Conservation (phyloP, 257 asterid genomes). For the Mentha longifolia region DNA sequence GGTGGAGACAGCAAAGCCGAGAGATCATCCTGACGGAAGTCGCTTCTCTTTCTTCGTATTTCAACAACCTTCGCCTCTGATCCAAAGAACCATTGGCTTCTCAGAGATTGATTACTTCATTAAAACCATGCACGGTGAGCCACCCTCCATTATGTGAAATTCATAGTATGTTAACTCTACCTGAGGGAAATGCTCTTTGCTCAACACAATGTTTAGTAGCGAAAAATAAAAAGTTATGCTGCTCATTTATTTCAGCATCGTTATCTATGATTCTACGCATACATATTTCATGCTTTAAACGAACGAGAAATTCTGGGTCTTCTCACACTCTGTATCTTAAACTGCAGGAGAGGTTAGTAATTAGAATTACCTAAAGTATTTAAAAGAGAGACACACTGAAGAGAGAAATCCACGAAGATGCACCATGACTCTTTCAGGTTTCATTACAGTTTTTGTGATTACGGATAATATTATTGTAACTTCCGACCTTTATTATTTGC, state of each 20-base stretch:
- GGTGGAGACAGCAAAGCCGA: constrained; percentile 62
- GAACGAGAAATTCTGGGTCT: background rate
- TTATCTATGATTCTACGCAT: too few species aligned
- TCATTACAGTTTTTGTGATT: background rate
- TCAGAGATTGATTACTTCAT: constrained; percentile 62
- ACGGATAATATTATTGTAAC: background rate
- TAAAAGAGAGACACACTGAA: background rate
- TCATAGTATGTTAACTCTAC: too few species aligned
- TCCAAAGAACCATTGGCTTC: constrained; percentile 52
- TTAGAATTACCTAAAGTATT: background rate
- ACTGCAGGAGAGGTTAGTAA: constrained; percentile 41
- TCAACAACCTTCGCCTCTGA: constrained; percentile 54
- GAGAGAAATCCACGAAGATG: background rate
- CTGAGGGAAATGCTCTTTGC: too few species aligned
- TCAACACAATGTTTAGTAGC: too few species aligned
- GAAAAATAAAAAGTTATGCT: too few species aligned
- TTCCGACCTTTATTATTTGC: background rate
- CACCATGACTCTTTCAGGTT: background rate
- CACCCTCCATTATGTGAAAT: constrained; percentile 7
- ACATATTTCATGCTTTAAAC: background rate
- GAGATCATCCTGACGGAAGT: constrained; percentile 63
- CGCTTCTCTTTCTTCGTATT: constrained; percentile 56
- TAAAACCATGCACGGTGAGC: constrained; percentile 69
- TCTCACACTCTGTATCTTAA: constrained; percentile 14
- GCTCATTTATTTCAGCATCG: too few species aligned